These are phyloP conservation scores for Rhodotorula sphaerocarpa DNA, from an alignment of 768 basidiomycete genomes.

Conservation along the genomic window DNA sequence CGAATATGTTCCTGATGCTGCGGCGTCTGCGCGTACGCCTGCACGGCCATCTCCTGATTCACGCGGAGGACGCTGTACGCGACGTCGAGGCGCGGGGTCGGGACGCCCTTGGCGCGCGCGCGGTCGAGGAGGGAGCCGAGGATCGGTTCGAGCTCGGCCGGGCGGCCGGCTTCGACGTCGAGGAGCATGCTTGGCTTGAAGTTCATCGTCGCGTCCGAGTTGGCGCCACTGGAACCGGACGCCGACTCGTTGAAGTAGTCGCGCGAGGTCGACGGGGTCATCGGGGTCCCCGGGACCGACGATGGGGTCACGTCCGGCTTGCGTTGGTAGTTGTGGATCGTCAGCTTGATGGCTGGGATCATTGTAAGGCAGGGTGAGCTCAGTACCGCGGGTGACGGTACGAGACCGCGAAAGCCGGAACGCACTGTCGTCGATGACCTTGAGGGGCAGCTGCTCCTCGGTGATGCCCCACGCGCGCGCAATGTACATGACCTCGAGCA, in stretches of 20 bases:
- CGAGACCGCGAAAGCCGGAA: not conserved
- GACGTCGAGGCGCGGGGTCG: constrained; percentile 28
- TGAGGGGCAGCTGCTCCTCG: constrained; percentile 22
- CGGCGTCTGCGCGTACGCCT: not conserved
- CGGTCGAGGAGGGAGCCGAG: constrained; percentile 30
- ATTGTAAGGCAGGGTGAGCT: no score
- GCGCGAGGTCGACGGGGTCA: not conserved
- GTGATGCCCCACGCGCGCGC: constrained; percentile 30
- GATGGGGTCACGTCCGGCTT: not conserved
- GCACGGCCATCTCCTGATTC: constrained; percentile 11
- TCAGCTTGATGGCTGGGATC: constrained; percentile 18
- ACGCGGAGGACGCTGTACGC: constrained; percentile 17
- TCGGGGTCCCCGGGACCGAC: constrained; percentile 4
- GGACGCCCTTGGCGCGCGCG: constrained; percentile 26
- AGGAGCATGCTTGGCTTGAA: constrained; percentile 36
- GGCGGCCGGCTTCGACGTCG: constrained; percentile 31
- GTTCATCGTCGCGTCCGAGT: constrained; percentile 2
- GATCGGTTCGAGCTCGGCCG: constrained; percentile 33
- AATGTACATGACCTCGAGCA: constrained; percentile 33
- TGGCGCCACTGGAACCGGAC: no score
- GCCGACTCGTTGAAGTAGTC: no score
- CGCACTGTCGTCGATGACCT: constrained; percentile 22
- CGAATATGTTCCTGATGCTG: constrained; percentile 26
- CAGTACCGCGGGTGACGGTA: no score
- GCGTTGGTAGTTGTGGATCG: constrained; percentile 24